Evolutionary conservation across 2,329 filamentous ascomycete species (phyloP), one percentile per base, ranked within the genome.

Genomic region (Penicillium occitanis): DNA sequence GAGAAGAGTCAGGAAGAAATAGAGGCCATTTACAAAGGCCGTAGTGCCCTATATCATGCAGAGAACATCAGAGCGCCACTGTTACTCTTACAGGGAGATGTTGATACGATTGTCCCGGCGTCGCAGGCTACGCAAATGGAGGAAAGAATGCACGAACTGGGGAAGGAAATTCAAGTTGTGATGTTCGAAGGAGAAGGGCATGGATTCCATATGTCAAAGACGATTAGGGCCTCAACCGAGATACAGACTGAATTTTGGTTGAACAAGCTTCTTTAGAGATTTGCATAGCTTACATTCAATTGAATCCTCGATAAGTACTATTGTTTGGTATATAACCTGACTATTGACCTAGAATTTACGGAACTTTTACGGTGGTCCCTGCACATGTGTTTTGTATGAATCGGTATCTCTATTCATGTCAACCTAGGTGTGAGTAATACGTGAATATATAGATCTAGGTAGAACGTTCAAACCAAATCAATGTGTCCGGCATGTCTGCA

Each of bases 41-140:
- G 85, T 13, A 86, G 84, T 65, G 83, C 85, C 0, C 72, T 84
- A 13, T 80, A 79, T 59, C 79, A 83, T 61, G 83, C 81, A 0
- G 76, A 80, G n/a, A 77, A 78, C 62, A 85, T 86, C 64, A 76
- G 75, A 48, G 75, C 81, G 1, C 84, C 85, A 0, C 71, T 89
- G 28, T 73, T 88, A 40, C 73, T 90, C 19, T 69, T 89, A 5
- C 84, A 88, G 28, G 87, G 87, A 0, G 79, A 79, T 1, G 75
- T 75, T 2, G 87, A 89, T 70, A 83, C 82, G 53, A 81, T 89
- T 1, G 87, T 88, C 13, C 87, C 86, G 0, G 72, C 85, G 19
- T 78, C 80, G 14, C 87, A 90, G 72, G 84, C 84, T 3, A 76
- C 80, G 35, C 79, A 83, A 62, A 85, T 89, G 73, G 81, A 46